Base-by-base conservation (phyloP, 2,329 filamentous ascomycete species). In the Trichoderma citrinoviride region DNA sequence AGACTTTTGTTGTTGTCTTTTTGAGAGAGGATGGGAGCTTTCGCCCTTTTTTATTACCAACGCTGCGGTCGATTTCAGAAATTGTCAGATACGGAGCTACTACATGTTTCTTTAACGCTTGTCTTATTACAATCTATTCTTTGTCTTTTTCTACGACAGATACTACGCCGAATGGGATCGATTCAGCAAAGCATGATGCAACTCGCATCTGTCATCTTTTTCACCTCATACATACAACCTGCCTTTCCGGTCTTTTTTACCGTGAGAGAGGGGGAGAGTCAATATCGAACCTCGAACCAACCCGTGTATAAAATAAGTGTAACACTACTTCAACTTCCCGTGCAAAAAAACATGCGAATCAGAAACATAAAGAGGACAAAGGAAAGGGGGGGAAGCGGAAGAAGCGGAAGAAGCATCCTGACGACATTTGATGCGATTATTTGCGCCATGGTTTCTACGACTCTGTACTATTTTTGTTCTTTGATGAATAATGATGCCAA, bases 71-170 rank as follows among this genome's bases (percentile, higher is more conserved):
- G 53, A 33, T 25, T 64, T 64, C 47, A 57, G 14, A 44, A 60
- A 25, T 64, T 66, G 53, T 66, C 65, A 46, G 50, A 29, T 60
- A 37, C 52, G 37, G 50, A 53, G 33, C 33, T 61, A 33, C 33
- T 61, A 33, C 23, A 57, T 66, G 53, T 23, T 56, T 47, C 21
- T 53, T 64, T n/a, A 44, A 53, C 47, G 2, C 40, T 37, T 44
- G 58, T 61, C 40, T 46, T 44, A 37, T 50, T 47, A 33, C 33
- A 29, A 52, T 41, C 15, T 41, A 27, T 46, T 44, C 44, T 21
- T 25, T 53, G 33, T 54, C 57, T 64, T 47, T 15, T 43, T 52
- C 25, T 56, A 37, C 43, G 60, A 41, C 21, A 27, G 60, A 7
- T 43, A 27, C 19, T 49, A 41, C 27, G 43, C 61, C 27, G 33